A percentile compares a stretch with the other conserved stretches of the same genome.
Evolutionary conservation across 495 filamentous ascomycete genomes (phyloP).

Genomic region (Aspergillus cavernicola): DNA sequence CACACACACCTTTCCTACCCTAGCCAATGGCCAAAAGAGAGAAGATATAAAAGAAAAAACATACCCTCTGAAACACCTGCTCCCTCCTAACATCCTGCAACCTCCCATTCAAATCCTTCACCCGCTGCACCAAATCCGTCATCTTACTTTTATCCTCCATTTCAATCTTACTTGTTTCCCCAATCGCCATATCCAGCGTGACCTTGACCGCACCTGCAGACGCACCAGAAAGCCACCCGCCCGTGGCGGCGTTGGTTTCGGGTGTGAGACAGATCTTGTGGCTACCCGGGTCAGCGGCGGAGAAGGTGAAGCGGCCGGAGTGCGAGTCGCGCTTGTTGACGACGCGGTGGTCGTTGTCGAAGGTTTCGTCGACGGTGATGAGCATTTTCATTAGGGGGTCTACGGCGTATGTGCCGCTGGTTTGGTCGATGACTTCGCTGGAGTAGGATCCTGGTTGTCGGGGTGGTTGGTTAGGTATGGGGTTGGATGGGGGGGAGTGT

Average conservation of each 20-base stretch:
- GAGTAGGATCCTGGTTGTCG: slow-evolving; percentile 65
- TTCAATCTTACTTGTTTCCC: slow-evolving; percentile 92
- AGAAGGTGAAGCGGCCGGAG: slow-evolving; percentile 92
- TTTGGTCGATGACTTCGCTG: slow-evolving; percentile 73
- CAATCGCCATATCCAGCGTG: slow-evolving; percentile 88
- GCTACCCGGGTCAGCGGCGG: slow-evolving; percentile 85
- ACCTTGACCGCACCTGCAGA: slow-evolving; percentile 74
- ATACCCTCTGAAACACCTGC: slow-evolving; percentile 92
- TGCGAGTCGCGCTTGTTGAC: slow-evolving; percentile 76
- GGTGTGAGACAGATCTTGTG: slow-evolving; percentile 94
- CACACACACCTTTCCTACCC: not conserved
- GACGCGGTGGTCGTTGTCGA: slow-evolving; percentile 97
- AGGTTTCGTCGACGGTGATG: slow-evolving; percentile 92
- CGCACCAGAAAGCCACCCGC: slow-evolving; percentile 66
- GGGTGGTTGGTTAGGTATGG: not conserved
- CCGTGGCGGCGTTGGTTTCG: slow-evolving; percentile 54
- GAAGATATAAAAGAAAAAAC: slow-evolving; percentile 32
- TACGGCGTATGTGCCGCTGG: slow-evolving; percentile 54
- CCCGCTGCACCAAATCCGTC: slow-evolving; percentile 81
- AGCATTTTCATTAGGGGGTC: slow-evolving; percentile 74
- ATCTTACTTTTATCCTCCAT: slow-evolving; percentile 93
- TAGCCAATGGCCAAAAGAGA: not conserved
- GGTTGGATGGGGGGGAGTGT: not conserved
- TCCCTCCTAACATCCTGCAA: slow-evolving; percentile 88
- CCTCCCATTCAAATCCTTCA: slow-evolving; percentile 83